These are phyloP conservation scores for Bretziella fagacearum DNA, from an alignment of 2,329 filamentous ascomycete species.

Conservation along the genomic window DNA sequence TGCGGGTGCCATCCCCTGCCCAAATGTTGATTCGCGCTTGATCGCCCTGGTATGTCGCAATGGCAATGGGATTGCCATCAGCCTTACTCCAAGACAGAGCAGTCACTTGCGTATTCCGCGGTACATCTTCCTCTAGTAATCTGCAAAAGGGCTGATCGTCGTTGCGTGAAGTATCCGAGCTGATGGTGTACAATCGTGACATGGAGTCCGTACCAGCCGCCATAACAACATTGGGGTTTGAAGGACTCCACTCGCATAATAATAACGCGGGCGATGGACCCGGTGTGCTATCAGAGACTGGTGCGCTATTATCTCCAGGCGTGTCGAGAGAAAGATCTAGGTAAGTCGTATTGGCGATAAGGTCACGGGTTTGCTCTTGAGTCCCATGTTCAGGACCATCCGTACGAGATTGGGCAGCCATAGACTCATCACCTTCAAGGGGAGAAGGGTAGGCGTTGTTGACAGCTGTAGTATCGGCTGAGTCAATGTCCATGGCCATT, in stretches of 20 bases:
- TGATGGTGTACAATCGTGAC: constrained; percentile 51
- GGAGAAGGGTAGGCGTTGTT: constrained; percentile 51
- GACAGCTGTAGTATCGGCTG: constrained; percentile 26
- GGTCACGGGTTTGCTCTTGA: constrained; percentile 46
- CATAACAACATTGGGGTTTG: constrained; percentile 46
- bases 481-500: constrained; percentile 42
- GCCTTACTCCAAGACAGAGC: constrained; percentile 41
- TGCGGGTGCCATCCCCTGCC: constrained; percentile 33
- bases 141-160: constrained; percentile 27
- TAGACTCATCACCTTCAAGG: constrained; percentile 38
- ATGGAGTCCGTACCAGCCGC: constrained; percentile 53
- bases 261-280: constrained; percentile 45
- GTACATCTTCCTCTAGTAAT: constrained; percentile 36
- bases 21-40: constrained; percentile 39
- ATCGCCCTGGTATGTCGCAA: constrained; percentile 37
- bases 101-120: constrained; percentile 36
- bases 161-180: constrained; percentile 30
- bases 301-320: constrained; percentile 15
- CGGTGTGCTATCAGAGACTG: constrained; percentile 19
- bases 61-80: constrained; percentile 37
- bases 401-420: constrained; percentile 36
- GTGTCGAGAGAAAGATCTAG: constrained; percentile 33
- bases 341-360: constrained; percentile 42
- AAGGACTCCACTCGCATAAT: constrained; percentile 53
- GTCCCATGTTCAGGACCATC: constrained; percentile 47